These are phyloP conservation scores for Omphalea diandra DNA, from an alignment of 441 rosid genomes.

Conservation along the genomic window DNA sequence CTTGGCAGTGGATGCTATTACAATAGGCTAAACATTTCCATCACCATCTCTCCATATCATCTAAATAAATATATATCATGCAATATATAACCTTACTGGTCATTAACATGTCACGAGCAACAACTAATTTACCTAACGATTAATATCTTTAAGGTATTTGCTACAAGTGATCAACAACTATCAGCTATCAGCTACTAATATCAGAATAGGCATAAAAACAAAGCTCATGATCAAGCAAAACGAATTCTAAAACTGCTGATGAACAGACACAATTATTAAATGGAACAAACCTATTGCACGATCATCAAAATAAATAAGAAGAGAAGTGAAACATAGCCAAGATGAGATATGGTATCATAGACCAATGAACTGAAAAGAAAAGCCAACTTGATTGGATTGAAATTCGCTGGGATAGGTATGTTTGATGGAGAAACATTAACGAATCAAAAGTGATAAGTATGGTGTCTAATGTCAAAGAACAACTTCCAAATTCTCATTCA, in stretches of 20 bases:
- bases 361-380: neutral
- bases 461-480: too few species aligned
- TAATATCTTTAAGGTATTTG: too few species aligned
- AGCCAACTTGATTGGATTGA: neutral
- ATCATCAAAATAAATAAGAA: neutral
- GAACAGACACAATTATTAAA: neutral
- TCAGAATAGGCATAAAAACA: neutral
- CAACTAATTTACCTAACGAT: too few species aligned
- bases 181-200: neutral
- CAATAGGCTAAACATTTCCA: too few species aligned
- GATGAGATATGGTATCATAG: too few species aligned
- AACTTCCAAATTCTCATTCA: too few species aligned
- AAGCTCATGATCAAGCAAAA: too few species aligned
- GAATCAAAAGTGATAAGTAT: neutral
- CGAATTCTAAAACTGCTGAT: neutral
- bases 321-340: neutral
- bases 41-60: too few species aligned
- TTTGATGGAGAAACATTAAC: neutral
- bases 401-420: neutral
- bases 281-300: neutral
- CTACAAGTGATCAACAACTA: neutral
- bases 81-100: too few species aligned
- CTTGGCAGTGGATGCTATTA: neutral
- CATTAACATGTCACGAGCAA: neutral
- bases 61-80: too few species aligned